Percentiles rank a stretch among this genome's conserved stretches.
Conservation (phyloP, 2,329 filamentous ascomycete species). For the Annulohypoxylon truncatum region DNA sequence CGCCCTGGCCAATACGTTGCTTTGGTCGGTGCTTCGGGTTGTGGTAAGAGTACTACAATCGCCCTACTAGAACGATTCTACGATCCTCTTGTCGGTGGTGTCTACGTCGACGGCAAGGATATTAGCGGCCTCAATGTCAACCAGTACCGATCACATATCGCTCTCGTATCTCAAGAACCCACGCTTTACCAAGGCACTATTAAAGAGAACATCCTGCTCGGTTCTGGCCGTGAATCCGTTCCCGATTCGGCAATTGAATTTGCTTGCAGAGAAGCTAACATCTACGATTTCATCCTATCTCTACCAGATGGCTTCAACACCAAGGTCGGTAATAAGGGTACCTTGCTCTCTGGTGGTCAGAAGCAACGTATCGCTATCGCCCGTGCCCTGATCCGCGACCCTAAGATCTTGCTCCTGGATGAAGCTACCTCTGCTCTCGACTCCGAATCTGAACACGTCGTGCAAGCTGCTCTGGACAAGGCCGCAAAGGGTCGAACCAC, state of each 20-base stretch:
- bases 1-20: conserved; percentile 86
- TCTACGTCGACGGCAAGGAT: conserved; percentile 86
- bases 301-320: conserved; percentile 89
- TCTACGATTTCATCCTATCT: conserved; percentile 90
- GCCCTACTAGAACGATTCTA: conserved; percentile 94
- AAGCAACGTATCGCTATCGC: conserved; percentile 96
- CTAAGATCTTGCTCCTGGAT: conserved; percentile 85
- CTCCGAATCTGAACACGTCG: conserved; percentile 80
- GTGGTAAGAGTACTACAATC: conserved; percentile 94
- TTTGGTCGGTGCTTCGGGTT: conserved; percentile 92
- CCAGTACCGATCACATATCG: conserved; percentile 84
- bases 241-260: conserved; percentile 78
- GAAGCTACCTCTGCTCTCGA: conserved; percentile 85
- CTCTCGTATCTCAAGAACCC: conserved; percentile 93
- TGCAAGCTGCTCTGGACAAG: conserved; percentile 82
- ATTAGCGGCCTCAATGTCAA: conserved; percentile 85
- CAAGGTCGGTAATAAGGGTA: conserved; percentile 86
- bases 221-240: conserved; percentile 73
- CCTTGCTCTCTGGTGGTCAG: conserved; percentile 87
- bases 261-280: conserved; percentile 90
- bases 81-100: conserved; percentile 81
- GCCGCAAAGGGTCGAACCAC: conserved; percentile 88
- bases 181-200: conserved; percentile 95
- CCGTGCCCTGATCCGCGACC: conserved; percentile 88
- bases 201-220: conserved; percentile 88